Evolutionary conservation across 2,329 filamentous ascomycete species (phyloP), one percentile per base, ranked within the genome.

Genomic region (Cercospora canescens): DNA sequence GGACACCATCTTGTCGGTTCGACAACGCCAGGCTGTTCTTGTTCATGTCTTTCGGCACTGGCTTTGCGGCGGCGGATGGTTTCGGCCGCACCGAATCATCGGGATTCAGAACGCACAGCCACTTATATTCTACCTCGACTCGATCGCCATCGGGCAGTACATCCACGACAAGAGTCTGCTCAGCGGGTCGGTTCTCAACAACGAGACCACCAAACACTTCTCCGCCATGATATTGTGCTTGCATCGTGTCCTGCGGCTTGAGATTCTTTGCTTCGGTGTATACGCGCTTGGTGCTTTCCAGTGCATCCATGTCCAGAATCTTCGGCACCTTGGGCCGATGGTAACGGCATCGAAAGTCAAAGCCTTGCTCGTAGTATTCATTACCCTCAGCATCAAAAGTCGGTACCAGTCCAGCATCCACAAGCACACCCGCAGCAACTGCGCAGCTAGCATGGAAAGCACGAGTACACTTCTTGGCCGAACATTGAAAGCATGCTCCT

Each of bases 401-500:
- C 0, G 93, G 91, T 32, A 96, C 89, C 37, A 93, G 88, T 32
- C 92, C 92, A 73, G 93, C 88, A 76, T 99, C 94, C 57, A 97
- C 89, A 76, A 96, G 91, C 1, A 97, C 93, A 64, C 95, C 95
- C 37, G 94, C 94, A 24, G 94, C 89, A 7, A 93, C 90, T 2
- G 95, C 95, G 77, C 95, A 99, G 1, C 94, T 98, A 16, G 94
- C 92, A 77, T 99, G 95, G 79, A 97, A 99, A 8, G 94, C 91
- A 69, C 95, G 86, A 4, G 92, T 91, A 74, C 95, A 99, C 78
- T 97, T 98, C 82, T 94, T 94, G 72, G 93, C 90, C 1, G 93
- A 96, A 79, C 95, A 99, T 78, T 98, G 94, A 81, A 99, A 96
- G 80, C 94, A 97, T 16, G 93, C 93, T n/a, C 95, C 95, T 64